A percentile compares a stretch with the other conserved stretches of the same genome.
Evolutionary conservation across 306 rosid species (phyloP).

Genomic region (Castanea crenata): DNA sequence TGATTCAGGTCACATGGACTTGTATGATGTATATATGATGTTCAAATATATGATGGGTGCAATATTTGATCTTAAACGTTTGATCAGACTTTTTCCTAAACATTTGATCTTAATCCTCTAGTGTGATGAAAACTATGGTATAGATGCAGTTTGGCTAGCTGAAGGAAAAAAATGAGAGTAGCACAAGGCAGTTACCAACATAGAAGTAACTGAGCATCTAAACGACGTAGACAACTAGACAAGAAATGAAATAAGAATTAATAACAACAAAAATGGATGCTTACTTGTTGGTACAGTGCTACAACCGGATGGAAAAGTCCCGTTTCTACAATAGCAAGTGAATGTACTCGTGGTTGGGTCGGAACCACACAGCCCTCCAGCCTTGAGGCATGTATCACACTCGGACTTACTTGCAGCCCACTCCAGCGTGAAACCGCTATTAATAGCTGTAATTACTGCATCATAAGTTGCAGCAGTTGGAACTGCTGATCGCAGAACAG

Average conservation of each 20-base stretch:
- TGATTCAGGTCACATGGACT: not conserved
- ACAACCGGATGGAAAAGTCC: slow-evolving; percentile 35
- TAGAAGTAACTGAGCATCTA: not conserved
- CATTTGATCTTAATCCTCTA: not conserved
- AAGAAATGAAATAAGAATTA: not conserved
- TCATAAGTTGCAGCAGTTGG: not conserved
- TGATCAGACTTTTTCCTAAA: not conserved
- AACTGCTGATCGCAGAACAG: slow-evolving; percentile 31
- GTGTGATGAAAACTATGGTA: not conserved
- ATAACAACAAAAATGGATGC: not conserved
- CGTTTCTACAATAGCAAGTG: slow-evolving; percentile 47
- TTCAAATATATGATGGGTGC: too few species aligned
- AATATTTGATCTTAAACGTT: not conserved
- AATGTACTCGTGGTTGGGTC: slow-evolving; percentile 26
- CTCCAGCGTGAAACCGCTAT: slow-evolving; percentile 41
- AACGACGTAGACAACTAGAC: not conserved
- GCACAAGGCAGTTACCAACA: not conserved
- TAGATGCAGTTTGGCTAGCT: not conserved
- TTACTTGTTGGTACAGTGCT: slow-evolving; percentile 17
- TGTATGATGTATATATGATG: too few species aligned
- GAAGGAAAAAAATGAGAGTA: not conserved
- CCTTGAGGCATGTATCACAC: slow-evolving; percentile 37
- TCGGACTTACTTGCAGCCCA: slow-evolving; percentile 41
- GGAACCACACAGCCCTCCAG: slow-evolving; percentile 54
- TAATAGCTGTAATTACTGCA: slow-evolving; percentile 28